Evolutionary conservation across 371 early-diverging fungal genomes (phyloP), one percentile per base, ranked within the genome.

Genomic region (Mucor mucedo): DNA sequence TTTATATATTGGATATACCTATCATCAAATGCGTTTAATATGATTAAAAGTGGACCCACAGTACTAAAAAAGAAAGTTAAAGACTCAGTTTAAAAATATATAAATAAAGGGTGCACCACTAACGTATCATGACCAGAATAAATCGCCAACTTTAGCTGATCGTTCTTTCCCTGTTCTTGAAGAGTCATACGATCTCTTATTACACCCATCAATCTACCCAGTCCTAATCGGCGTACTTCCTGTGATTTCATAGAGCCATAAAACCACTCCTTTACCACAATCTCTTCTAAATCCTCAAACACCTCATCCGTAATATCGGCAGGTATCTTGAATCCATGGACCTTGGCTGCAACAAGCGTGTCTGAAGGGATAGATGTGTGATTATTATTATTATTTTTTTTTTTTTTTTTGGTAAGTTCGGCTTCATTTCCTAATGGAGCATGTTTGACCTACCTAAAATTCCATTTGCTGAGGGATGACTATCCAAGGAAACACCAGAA

Each of bases 41-140:
- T 78, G 44, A 84, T 81, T 11, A 93, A 76, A 35, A 91, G 65
- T 14, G 91, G 90, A 10, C 77, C 89, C 29, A 90, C 68, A 1
- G 91, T 91, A 38, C 85, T 86, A 75, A 28, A 58, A 62, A 5
- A 33, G 10, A 55, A 32, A 21, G 21, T 48, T 27, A 48, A 28
- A 48, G 28, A 35, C 29, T 21, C 10, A 56, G 4, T 41, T 11
- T 47, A 21, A 45, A 13, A n/a, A 21, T 47, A 47, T 44, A 44
- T 13, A 52, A 30, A 16, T 38, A 44, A n/a, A 14, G 21, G 5
- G 21, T 47, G 21, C 21, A n/a, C 5, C 16, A 6, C 47, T 21
- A 47, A 86, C 84, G 91, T 86, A 68, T 92, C 92, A 70, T 93
- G 93, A 42, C 90, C 92, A 63, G 90, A 89, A 70, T 88, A 92